Base-by-base conservation (phyloP, 371 early-diverging fungal species). In the Umbelopsis sp. region DNA sequence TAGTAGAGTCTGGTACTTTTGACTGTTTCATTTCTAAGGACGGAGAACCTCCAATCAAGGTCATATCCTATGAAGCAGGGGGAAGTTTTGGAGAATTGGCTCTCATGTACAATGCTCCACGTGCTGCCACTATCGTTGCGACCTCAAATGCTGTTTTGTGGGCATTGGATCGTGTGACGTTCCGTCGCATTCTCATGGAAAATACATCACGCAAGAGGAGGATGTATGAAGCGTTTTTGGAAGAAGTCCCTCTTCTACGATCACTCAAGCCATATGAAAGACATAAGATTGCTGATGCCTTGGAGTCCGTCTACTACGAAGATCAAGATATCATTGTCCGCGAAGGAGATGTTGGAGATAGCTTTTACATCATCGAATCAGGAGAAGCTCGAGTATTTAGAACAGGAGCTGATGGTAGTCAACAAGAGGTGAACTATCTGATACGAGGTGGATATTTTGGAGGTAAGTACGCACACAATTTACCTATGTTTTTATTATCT, bases 41-140 rank as follows among this genome's bases (percentile, higher is more conserved):
- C 44, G 81, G 80, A 18, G 80, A 74, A 9, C 80, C 85, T 4
- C 52, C 67, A 22, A n/a, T 57, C 35, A 92, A 92, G 74, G 97
- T 97, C 11, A 85, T 86, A 62, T 87, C 88, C 41, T 94, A 94
- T 72, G 89, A 84, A 29, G 86, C 94, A 37, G 92, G 94, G 67
- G 96, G 95, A 44, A 90, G 91, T 73, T 97, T 99, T 89, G 99
- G 99, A 70, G 98, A 99, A 82, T 84, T 99, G 65, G 98, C 99
- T 29, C 87, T 99, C 37, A 97, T 99, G 93, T 97, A 99, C 83
- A 96, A 95, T 74, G 93, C 96, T 22, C 96, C 97, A 5, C 89
- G 98, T 63, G 97, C 98, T 4, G 99, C 99, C 35, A 97, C 98
- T 11, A 95, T 99, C 25, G 82, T 81, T n/a, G 93, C 96, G 14